phyloP scores from a whole-genome alignment of 306 rosid genomes.

The Luffa aegyptiaca region DNA sequence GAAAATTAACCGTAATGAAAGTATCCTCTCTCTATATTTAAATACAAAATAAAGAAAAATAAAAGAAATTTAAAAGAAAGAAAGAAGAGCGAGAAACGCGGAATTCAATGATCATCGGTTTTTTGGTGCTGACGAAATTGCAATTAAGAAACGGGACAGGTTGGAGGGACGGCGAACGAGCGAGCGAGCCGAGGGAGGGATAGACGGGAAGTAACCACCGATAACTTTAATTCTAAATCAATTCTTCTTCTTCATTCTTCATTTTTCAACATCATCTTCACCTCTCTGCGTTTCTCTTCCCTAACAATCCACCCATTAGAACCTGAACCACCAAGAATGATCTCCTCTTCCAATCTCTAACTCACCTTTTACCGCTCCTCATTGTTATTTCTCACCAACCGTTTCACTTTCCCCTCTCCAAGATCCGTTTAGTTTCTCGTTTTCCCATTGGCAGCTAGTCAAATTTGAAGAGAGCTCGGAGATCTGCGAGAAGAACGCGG shows the following conservation, averaged over 20 bases:
- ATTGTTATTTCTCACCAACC: background rate
- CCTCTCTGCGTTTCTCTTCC: background rate
- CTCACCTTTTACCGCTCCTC: background rate
- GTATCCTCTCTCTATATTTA: too few species aligned
- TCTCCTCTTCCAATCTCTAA: too few species aligned
- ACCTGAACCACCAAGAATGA: background rate
- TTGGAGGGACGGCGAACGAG: constrained; percentile 3
- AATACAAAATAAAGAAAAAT: too few species aligned
- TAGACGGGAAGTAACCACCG: constrained; percentile 5
- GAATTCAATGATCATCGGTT: background rate
- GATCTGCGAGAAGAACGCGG: constrained; percentile 11
- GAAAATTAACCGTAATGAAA: too few species aligned
- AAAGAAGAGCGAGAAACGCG: background rate
- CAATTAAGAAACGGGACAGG: background rate
- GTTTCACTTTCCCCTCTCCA: background rate
- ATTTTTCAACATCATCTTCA: background rate
- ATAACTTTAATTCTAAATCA: background rate
- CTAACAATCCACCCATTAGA: background rate
- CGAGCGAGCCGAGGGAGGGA: background rate
- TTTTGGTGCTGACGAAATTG: background rate
- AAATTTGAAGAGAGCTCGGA: background rate
- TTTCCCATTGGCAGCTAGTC: too few species aligned
- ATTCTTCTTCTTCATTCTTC: background rate
- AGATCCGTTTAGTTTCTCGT: background rate
- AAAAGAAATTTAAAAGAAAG: background rate